Percentiles rank a stretch among this genome's conserved stretches.
These are phyloP conservation scores for Podospora comata DNA, from an alignment of 495 filamentous ascomycete species.

Conservation along the genomic window DNA sequence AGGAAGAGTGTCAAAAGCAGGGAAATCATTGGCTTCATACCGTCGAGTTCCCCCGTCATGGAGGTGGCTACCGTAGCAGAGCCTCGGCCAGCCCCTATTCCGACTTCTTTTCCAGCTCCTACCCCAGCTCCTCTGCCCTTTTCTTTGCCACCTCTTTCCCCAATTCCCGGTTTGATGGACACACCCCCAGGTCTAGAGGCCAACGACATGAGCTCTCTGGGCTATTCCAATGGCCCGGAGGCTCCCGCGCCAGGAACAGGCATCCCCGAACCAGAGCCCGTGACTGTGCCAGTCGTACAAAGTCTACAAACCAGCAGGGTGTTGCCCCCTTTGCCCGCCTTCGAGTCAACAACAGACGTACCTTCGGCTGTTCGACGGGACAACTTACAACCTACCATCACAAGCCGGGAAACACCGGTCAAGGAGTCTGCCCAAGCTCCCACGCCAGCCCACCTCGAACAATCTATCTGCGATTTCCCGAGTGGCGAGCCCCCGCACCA, in stretches of 20 bases:
- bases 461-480: not conserved
- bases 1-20: slow-evolving; percentile 42
- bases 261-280: not conserved
- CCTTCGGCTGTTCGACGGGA: not conserved
- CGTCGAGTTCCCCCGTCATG: slow-evolving; percentile 24
- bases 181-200: not conserved
- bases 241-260: not conserved
- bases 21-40: slow-evolving; percentile 43
- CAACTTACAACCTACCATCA: not conserved
- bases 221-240: not conserved
- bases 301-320: not conserved
- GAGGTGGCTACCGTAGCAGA: not conserved
- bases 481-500: not conserved
- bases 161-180: not conserved
- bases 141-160: not conserved
- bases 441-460: not conserved
- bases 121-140: too few relatives aligned
- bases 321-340: not conserved
- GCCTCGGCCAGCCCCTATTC: not conserved
- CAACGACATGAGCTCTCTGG: not conserved
- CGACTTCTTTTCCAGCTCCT: too few relatives aligned
- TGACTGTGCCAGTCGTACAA: not conserved
- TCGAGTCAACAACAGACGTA: not conserved
- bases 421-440: not conserved
- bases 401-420: not conserved